Base-by-base conservation (phyloP, 1,284 basidiomycete species). In the Fomitopsis betulina region DNA sequence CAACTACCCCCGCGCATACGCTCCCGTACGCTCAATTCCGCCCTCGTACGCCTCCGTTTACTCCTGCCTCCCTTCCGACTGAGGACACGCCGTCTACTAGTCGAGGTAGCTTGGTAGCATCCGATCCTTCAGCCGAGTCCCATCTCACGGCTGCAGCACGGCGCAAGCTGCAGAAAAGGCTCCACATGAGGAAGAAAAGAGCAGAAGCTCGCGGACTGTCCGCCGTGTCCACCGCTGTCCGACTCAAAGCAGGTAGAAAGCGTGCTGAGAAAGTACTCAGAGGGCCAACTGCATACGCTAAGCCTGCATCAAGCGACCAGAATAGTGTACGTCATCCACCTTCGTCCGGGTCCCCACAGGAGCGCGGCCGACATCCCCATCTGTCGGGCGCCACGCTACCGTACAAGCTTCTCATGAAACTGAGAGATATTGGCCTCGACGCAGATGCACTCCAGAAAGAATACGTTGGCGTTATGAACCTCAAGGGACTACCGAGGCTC, bases 111-210 rank as follows among this genome's bases (percentile, higher is more conserved):
- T 55, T 17, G 8, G 37, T 25, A 37, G 30, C 13, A 4, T 17
- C 25, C 21, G 23, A 19, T 5, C 25, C 39, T 17, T 15, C 21
- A 17, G n/a, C 13, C 8, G 53, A 39, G 19, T 9, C 27, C 13
- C n/a, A 38, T 30, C 51, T 67, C 57, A 64, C 80, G n/a, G 84
- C 86, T 4, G 68, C 65, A 2, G 78, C 82, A 4, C 83, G 83
- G 17, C 79, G 83, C 43, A 84, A 81, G 37, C 63, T 83, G 35
- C 72, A 74, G 60, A 89, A 89, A 60, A 77, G 87, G 35, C 71
- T 91, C 6, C 81, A 87, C 66, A 90, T 90, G 87, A 83, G 89
- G 10, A 80, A 81, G 42, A 86, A 83, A 67, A 80, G 89, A 40
- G 87, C 88, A 15, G 72, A 76, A 39, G 67, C 71, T 30, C 64